phyloP scores from a whole-genome alignment of 164 flowering plant genomes.

The Stephania yunnanensis region DNA sequence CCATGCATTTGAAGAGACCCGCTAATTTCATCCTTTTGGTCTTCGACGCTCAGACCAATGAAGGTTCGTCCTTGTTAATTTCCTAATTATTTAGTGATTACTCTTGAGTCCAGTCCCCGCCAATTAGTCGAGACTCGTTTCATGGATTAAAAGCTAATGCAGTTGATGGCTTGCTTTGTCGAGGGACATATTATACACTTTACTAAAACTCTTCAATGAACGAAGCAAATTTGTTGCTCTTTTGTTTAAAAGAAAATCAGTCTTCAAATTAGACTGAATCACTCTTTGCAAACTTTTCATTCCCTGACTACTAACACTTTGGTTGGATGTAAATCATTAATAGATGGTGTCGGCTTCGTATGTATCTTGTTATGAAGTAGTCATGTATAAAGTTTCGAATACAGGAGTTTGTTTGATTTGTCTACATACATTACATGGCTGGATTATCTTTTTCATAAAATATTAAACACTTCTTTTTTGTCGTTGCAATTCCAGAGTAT shows the following conservation, averaged over 20 bases:
- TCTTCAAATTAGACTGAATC: no score
- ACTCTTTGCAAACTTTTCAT: neutral
- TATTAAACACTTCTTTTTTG: constrained; percentile 26
- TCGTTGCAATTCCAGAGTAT: constrained; percentile 84
- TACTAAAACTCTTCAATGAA: constrained; percentile 1
- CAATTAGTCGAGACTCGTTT: no score
- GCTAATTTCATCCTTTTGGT: constrained; percentile 93
- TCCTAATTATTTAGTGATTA: neutral
- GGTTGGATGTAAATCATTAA: neutral
- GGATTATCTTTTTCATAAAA: constrained; percentile 19
- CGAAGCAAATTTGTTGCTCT: neutral
- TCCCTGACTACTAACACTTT: neutral
- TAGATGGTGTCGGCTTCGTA: neutral
- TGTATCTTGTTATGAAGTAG: neutral
- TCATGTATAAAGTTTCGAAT: neutral
- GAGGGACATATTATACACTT: neutral
- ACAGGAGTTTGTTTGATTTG: neutral
- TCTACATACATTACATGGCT: neutral
- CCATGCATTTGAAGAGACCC: constrained; percentile 96
- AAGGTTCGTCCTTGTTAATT: constrained; percentile 68
- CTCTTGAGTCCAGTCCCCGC: no score
- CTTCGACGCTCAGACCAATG: constrained; percentile 90
- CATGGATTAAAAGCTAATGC: neutral
- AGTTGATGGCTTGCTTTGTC: no score
- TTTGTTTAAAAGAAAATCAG: no score